Percentiles rank a stretch among this genome's conserved stretches.
phyloP scores from a whole-genome alignment of 1,139 yeast genomes.

The Lodderomyces parapsilosis region DNA sequence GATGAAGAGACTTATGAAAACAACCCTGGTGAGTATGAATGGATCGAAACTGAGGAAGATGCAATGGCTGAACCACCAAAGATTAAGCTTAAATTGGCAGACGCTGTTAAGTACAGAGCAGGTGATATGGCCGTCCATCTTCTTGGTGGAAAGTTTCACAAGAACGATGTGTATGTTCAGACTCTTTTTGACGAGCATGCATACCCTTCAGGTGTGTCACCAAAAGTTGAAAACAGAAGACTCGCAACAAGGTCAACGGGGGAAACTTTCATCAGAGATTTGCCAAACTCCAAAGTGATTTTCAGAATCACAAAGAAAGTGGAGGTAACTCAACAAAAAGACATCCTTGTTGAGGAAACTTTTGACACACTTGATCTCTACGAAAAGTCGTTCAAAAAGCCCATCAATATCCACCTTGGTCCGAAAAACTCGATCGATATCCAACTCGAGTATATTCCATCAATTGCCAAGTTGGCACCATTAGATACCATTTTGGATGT shows the following conservation, averaged over 20 bases:
- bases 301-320: slow-evolving; percentile 55
- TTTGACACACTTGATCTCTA: slow-evolving; percentile 55
- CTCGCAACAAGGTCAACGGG: slow-evolving; percentile 46
- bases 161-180: slow-evolving; percentile 53
- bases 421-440: slow-evolving; percentile 44
- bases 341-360: slow-evolving; percentile 49
- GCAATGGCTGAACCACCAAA: slow-evolving; percentile 44
- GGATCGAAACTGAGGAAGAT: slow-evolving; percentile 56
- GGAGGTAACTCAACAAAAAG: slow-evolving; percentile 45
- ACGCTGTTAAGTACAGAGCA: slow-evolving; percentile 53
- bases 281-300: slow-evolving; percentile 56
- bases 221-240: slow-evolving; percentile 39
- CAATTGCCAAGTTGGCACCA: slow-evolving; percentile 51
- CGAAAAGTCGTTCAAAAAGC: slow-evolving; percentile 44
- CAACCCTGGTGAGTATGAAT: slow-evolving; percentile 61
- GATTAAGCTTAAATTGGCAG: slow-evolving; percentile 50
- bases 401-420: slow-evolving; percentile 46
- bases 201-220: slow-evolving; percentile 56
- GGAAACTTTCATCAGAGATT: slow-evolving; percentile 65
- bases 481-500: slow-evolving; percentile 67
- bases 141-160: slow-evolving; percentile 46
- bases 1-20: slow-evolving; percentile 54
- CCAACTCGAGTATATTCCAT: slow-evolving; percentile 61
- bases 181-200: slow-evolving; percentile 63
- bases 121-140: slow-evolving; percentile 62